Evolutionary conservation across 1,139 yeast genomes (phyloP).

Genomic region (Blastobotrys elegans): DNA sequence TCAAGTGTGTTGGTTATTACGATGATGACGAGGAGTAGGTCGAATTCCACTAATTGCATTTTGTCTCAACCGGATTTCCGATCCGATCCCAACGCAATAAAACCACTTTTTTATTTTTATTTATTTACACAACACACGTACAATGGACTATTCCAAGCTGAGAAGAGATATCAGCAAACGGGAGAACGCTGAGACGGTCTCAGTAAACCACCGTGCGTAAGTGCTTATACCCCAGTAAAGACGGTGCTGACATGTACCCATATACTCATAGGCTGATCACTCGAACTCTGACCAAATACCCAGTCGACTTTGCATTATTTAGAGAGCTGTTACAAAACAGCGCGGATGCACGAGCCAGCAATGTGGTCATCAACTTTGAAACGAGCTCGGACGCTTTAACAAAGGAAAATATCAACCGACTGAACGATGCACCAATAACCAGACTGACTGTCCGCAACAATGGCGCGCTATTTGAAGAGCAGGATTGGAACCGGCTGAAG

Average conservation of each 20-base stretch:
- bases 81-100: no score
- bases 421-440: constrained; percentile 30
- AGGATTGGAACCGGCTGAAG: constrained; percentile 39
- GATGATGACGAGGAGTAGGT: no score
- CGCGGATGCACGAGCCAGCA: constrained; percentile 39
- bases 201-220: constrained; percentile 39
- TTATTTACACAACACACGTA: no score
- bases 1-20: no score
- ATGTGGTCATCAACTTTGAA: constrained; percentile 33
- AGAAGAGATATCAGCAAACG: constrained; percentile 19
- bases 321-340: constrained; percentile 40
- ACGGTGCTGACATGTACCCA: background rate
- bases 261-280: constrained; percentile 35
- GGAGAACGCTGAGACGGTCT: constrained; percentile 29
- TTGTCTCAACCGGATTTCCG: no score
- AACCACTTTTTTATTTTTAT: no score
- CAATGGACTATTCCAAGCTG: constrained; percentile 28
- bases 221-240: no score
- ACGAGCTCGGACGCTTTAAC: constrained; percentile 13
- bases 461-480: constrained; percentile 35
- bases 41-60: no score
- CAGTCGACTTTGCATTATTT: constrained; percentile 39
- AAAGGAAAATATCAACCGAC: constrained; percentile 20
- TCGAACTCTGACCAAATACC: constrained; percentile 39
- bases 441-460: constrained; percentile 35